phyloP scores from a whole-genome alignment of 306 rosid genomes.

The Arachis stenosperma region DNA sequence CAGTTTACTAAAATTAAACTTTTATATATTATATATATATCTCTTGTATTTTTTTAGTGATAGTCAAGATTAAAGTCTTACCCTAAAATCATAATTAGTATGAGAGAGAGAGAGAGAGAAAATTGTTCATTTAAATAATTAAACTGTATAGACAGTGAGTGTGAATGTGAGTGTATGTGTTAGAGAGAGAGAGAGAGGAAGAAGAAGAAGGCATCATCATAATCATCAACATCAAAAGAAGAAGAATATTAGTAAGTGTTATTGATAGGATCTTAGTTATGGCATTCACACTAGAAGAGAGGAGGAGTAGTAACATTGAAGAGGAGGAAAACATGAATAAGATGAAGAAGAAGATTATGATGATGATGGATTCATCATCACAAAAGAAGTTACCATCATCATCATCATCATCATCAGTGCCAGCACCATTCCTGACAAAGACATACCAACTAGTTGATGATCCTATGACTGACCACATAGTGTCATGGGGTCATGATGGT shows the following conservation, averaged over 20 bases:
- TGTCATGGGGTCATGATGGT: constrained; percentile 72
- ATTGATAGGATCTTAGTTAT: constrained; percentile 27
- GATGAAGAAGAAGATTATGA: too few relatives aligned
- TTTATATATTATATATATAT: too few relatives aligned
- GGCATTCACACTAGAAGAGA: constrained; percentile 52
- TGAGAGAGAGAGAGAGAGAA: constrained; percentile 30
- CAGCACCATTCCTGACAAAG: constrained; percentile 77
- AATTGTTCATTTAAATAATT: constrained; percentile 32
- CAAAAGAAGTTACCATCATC: too few relatives aligned
- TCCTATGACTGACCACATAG: constrained; percentile 73
- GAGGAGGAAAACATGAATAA: too few relatives aligned
- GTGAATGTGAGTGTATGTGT: constrained; percentile 8
- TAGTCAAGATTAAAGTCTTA: too few relatives aligned
- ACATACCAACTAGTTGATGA: constrained; percentile 83
- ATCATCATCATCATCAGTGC: constrained; percentile 35
- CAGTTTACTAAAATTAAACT: too few relatives aligned
- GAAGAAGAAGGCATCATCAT: background rate
- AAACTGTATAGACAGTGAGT: constrained; percentile 14
- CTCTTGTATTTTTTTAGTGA: too few relatives aligned
- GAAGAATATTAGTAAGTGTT: constrained; percentile 8
- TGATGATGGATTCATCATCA: too few relatives aligned
- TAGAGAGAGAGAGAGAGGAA: too few relatives aligned
- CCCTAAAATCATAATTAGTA: too few relatives aligned
- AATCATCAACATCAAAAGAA: too few relatives aligned
- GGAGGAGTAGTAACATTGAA: constrained; percentile 20